phyloP scores from a whole-genome alignment of 1,284 basidiomycete species.

The Bjerkandera adusta region DNA sequence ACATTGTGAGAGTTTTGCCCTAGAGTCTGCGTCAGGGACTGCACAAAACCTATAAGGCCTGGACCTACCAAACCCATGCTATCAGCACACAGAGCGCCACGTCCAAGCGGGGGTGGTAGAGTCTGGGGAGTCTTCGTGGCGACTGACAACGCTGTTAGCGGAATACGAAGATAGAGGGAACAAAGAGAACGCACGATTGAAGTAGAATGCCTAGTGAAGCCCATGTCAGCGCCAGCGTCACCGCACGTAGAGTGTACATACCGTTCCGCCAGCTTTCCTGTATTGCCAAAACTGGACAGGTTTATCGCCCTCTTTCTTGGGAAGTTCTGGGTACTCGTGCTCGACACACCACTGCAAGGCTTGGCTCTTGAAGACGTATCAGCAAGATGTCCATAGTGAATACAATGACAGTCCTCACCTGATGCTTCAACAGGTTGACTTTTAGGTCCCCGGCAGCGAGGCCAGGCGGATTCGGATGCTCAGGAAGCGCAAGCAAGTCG shows the following conservation, averaged over 20 bases:
- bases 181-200: conserved; percentile 50
- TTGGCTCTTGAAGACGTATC: conserved; percentile 52
- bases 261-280: conserved; percentile 52
- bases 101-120: conserved; percentile 63
- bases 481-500: conserved; percentile 66
- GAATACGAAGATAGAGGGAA: background rate
- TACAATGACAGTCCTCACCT: conserved; percentile 42
- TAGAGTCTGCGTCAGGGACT: conserved; percentile 28
- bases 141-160: conserved; percentile 38
- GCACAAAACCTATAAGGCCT: too few species aligned
- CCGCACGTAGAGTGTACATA: conserved; percentile 27
- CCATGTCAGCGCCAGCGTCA: background rate
- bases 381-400: conserved; percentile 6
- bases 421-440: conserved; percentile 77
- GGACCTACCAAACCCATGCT: conserved; percentile 74
- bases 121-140: conserved; percentile 79
- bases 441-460: conserved; percentile 58
- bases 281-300: conserved; percentile 89
- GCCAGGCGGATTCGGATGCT: conserved; percentile 68
- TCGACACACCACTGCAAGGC: conserved; percentile 78
- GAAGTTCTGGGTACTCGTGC: conserved; percentile 72
- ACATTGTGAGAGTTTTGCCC: conserved; percentile 86
- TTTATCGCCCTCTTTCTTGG: conserved; percentile 60
- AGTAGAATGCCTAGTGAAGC: conserved; percentile 52
- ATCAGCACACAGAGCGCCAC: conserved; percentile 85